Evolutionary conservation across 2,329 filamentous ascomycete genomes (phyloP).

Genomic region (Trichophyton benhamiae): DNA sequence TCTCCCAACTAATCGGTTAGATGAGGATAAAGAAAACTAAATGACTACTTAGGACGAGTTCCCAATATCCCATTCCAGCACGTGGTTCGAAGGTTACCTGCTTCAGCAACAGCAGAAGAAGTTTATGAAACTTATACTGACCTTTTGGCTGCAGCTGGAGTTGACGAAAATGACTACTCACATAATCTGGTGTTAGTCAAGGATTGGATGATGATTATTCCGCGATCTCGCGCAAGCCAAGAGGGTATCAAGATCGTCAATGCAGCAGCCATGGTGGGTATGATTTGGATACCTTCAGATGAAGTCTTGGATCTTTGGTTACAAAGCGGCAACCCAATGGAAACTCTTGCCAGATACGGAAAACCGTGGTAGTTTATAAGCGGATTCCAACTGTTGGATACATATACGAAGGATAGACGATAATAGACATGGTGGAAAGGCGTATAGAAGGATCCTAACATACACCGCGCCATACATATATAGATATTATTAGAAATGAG

Average conservation of each 20-base stretch:
- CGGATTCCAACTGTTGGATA: not conserved
- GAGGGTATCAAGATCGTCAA: conserved; percentile 14
- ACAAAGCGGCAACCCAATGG: conserved; percentile 20
- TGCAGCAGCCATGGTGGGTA: conserved; percentile 35
- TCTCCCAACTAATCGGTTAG: not conserved
- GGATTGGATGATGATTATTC: conserved; percentile 36
- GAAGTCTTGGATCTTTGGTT: conserved; percentile 29
- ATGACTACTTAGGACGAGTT: conserved; percentile 5
- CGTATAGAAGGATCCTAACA: not conserved
- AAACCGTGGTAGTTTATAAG: conserved; percentile 8
- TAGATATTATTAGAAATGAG: not conserved
- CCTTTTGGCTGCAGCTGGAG: conserved; percentile 9
- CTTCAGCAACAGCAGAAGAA: not conserved
- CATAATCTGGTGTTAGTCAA: conserved; percentile 37
- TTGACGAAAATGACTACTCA: conserved; percentile 15
- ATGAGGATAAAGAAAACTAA: not conserved
- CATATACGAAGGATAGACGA: not conserved
- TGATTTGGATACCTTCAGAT: conserved; percentile 19
- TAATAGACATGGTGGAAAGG: not conserved
- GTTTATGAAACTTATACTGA: conserved; percentile 9
- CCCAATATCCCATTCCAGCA: conserved; percentile 12
- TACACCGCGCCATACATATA: not conserved
- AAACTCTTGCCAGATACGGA: conserved; percentile 29
- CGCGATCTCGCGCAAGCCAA: conserved; percentile 27
- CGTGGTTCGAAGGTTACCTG: conserved; percentile 3